Evolutionary conservation across 225 moss, liverwort and hornwort species (phyloP), one percentile per base, ranked within the genome.

Genomic region (Sphagnum contortum): DNA sequence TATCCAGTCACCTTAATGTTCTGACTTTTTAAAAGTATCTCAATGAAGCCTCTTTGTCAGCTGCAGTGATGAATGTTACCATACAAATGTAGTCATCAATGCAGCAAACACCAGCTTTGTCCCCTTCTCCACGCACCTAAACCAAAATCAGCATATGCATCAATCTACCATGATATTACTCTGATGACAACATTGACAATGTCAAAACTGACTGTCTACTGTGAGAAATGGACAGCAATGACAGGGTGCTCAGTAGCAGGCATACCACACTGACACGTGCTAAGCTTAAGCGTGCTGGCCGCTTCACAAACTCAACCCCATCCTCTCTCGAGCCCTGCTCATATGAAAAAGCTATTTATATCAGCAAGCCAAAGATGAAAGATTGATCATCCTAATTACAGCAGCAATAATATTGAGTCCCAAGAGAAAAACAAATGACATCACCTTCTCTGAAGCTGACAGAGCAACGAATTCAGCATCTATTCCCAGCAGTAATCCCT

Each of bases 211-310:
- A 29, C 29, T 29, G 29, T 29, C 29, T 29, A 29, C 29, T 29
- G 29, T 29, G 29, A 29, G 29, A 29, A 29, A 29, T 29, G 29
- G 29, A 29, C 29, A 29, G 29, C 29, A 29, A 29, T 29, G 29
- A 29, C 29, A 29, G 1, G 29, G 29, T 29, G 29, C 29, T 29
- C 51, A 48, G 29, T 10, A 14, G 50, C 44, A 47, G 65, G 71
- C 73, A 69, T 83, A 86, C 86, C 86, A 87, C 86, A 78, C 86
- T 87, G 14, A 87, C 86, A 65, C 86, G 86, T 71, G 86, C 86
- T 52, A 87, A 73, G 61, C 77, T 83, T 69, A 87, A 77, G 52
- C 86, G 86, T 45, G 83, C 69, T 58, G 86, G 86, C 65, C 86
- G 82, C 73, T 73, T 87, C 45, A 83, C 72, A 68, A 69, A 83